Conservation (phyloP, 768 basidiomycete genomes). For the Pleurotus citrinopileatus region DNA sequence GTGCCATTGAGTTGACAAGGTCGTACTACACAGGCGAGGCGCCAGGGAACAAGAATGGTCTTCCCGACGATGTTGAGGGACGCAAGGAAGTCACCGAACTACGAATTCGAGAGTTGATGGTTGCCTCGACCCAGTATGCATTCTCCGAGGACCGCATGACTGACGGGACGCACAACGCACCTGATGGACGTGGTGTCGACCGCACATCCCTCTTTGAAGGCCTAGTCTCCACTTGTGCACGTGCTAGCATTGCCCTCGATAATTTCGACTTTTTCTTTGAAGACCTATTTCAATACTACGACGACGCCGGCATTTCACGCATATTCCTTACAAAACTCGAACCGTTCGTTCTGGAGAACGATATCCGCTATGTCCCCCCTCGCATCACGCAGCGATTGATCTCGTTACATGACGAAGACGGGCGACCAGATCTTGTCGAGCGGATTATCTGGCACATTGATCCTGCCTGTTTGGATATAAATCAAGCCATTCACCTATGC, state of each 20-base stretch:
- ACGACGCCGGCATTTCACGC: constrained; percentile 74
- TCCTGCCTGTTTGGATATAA: constrained; percentile 85
- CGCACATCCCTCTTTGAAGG: constrained; percentile 87
- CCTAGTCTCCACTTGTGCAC: constrained; percentile 73
- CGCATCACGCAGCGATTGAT: constrained; percentile 85
- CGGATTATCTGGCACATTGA: constrained; percentile 96
- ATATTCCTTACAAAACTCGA: constrained; percentile 87
- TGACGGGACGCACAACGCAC: constrained; percentile 79
- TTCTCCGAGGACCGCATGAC: constrained; percentile 96
- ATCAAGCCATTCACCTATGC: constrained; percentile 88
- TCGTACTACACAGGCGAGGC: constrained; percentile 79
- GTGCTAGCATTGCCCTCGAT: constrained; percentile 75
- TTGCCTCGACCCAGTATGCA: constrained; percentile 81
- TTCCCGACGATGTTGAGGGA: constrained; percentile 64
- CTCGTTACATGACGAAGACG: constrained; percentile 68
- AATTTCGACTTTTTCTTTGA: constrained; percentile 90
- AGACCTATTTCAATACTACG: constrained; percentile 89
- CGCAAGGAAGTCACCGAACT: constrained; percentile 66
- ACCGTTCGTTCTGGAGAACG: constrained; percentile 71
- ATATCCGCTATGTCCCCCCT: constrained; percentile 78
- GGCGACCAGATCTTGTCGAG: constrained; percentile 75
- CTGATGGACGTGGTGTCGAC: constrained; percentile 89
- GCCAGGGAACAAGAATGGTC: constrained; percentile 82
- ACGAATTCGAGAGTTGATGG: constrained; percentile 80
- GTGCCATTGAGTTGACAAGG: constrained; percentile 83